Base-by-base conservation (phyloP, 2,329 filamentous ascomycete species). In the Pseudogymnoascus sp. region DNA sequence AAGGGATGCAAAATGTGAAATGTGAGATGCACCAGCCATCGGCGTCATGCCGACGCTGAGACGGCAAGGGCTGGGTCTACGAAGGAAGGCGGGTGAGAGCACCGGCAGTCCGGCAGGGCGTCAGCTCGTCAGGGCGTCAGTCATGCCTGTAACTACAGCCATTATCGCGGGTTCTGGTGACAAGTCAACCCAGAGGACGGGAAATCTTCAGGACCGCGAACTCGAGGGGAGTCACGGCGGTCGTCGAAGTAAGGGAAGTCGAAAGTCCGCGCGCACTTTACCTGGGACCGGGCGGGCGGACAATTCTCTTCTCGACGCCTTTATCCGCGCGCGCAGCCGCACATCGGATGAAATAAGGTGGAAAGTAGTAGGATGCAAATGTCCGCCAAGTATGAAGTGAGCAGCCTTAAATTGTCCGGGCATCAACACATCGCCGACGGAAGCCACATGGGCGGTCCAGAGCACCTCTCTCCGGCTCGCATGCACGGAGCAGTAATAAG, bases 161-260 rank as follows among this genome's bases (percentile, higher is more conserved):
- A 53, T 33, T 53, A 53, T 53, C 47, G 47, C 47, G 28, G 25
- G n/a, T 33, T n/a, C n/a, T 18, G 47, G 47, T 33, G 47, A 53
- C 33, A 25, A 33, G 28, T 53, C 47, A 53, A 53, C 25, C 47
- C 47, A 33, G 47, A 33, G 2, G 47, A 33, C 28, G 25, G n/a
- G 47, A 20, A 53, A 53, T 53, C 47, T 53, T 53, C 47, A 53
- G 3, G 25, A 9, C 12, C 8, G 33, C 22, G 28, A 53, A 53
- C 47, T 33, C 47, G 47, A 53, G 47, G 47, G 43, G 47, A 12
- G 47, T 33, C 9, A 8, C 9, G 9, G 28, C 7, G 15, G 20
- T 33, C 15, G 28, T 12, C 47, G 28, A 53, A 20, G 47, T 30
- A 53, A 53, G 28, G 47, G 6, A 33, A 2, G 4, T 12, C 5